phyloP scores from a whole-genome alignment of 345 rosid species.

The Salix dunnii region DNA sequence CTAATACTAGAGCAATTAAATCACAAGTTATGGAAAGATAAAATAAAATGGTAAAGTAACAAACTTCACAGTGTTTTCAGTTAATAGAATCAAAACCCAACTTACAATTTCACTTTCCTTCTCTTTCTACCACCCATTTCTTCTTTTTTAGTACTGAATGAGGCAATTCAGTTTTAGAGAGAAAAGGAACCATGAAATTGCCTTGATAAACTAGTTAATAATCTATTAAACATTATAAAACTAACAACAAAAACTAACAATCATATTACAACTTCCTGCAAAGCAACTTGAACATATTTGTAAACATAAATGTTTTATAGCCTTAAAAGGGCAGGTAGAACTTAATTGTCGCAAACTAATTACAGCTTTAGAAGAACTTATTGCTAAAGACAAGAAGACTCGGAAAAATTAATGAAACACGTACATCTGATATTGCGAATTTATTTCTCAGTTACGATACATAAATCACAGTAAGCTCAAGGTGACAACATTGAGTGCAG shows the following conservation, averaged over 20 bases:
- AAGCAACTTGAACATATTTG: no score
- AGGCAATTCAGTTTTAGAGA: not conserved
- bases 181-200: not conserved
- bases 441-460: no score
- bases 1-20: not conserved
- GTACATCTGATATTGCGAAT: not conserved
- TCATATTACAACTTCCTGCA: no score
- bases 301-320: no score
- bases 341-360: no score
- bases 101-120: constrained; percentile 45
- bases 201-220: no score
- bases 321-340: no score
- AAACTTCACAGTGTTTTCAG: not conserved
- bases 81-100: not conserved
- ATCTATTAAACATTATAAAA: no score
- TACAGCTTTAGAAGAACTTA: no score
- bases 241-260: no score
- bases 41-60: not conserved
- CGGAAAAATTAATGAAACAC: not conserved
- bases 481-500: not conserved
- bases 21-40: not conserved
- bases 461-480: no score
- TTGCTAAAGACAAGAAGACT: not conserved
- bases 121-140: constrained; percentile 41
- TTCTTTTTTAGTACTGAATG: not conserved